phyloP scores from a whole-genome alignment of 148 eudicot species.

The Amaranthus hypochondriacus region DNA sequence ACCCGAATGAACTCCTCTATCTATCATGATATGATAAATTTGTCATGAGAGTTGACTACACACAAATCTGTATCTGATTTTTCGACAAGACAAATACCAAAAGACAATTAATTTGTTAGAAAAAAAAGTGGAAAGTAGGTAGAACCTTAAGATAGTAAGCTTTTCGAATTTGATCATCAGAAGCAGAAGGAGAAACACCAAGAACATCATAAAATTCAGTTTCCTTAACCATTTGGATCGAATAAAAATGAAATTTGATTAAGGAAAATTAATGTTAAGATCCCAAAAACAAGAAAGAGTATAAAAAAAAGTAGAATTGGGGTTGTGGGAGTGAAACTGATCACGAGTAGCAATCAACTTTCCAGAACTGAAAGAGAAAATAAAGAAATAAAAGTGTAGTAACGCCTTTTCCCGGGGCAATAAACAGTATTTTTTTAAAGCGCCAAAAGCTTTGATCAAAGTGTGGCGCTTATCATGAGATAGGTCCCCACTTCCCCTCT shows the following conservation, averaged over 20 bases:
- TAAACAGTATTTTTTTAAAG: constrained; percentile 59
- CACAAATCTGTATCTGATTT: no score
- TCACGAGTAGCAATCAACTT: constrained; percentile 55
- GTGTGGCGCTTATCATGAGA: constrained; percentile 39
- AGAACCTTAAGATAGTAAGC: constrained; percentile 87
- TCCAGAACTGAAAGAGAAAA: constrained; percentile 46
- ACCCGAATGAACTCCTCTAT: no score
- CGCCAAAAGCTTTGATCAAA: constrained; percentile 25
- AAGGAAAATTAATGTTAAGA: constrained; percentile 4
- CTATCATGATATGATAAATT: no score
- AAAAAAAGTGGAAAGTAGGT: background rate
- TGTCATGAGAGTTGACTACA: no score
- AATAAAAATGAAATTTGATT: constrained; percentile 12
- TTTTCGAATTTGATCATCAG: constrained; percentile 80
- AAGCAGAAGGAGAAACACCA: constrained; percentile 61
- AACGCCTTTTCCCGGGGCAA: constrained; percentile 68
- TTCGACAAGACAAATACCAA: no score
- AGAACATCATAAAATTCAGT: constrained; percentile 81
- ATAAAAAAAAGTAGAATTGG: background rate
- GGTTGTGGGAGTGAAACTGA: constrained; percentile 6
- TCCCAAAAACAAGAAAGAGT: background rate
- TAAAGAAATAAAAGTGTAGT: constrained; percentile 26
- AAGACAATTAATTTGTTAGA: no score
- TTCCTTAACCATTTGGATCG: constrained; percentile 59
- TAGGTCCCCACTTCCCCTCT: constrained; percentile 4